A percentile compares a stretch with the other conserved stretches of the same genome.
Evolutionary conservation across 2,329 filamentous ascomycete genomes (phyloP).

Genomic region (Apiospora arundinis): DNA sequence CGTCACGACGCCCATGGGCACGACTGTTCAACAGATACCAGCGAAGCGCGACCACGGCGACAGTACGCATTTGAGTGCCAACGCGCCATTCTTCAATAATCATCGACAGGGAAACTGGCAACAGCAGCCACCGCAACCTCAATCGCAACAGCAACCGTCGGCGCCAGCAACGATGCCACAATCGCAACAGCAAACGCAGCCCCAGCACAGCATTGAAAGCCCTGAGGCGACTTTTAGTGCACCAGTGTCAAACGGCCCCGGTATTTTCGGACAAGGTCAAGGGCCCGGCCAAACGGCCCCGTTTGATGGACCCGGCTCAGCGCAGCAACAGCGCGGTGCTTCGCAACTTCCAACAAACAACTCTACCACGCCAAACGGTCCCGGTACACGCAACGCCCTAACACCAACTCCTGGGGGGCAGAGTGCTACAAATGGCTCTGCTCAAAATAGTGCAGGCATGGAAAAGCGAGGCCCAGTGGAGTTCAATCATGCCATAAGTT

Average conservation of each 20-base stretch:
- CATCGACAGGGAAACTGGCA: conserved; percentile 62
- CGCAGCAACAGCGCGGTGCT: conserved; percentile 40
- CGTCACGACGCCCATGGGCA: conserved; percentile 97
- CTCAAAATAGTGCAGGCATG: conserved; percentile 62
- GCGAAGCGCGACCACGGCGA: conserved; percentile 52
- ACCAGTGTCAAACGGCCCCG: conserved; percentile 57
- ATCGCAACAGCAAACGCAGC: conserved; percentile 54
- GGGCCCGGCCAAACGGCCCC: conserved; percentile 36
- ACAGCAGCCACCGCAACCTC: conserved; percentile 37
- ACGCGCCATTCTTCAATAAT: conserved; percentile 51
- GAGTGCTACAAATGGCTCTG: conserved; percentile 66
- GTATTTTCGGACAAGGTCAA: conserved; percentile 53
- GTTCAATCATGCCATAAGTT: conserved; percentile 99
- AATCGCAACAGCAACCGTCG: not conserved
- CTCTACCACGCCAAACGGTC: conserved; percentile 48
- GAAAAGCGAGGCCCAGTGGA: conserved; percentile 95
- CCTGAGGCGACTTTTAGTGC: conserved; percentile 68
- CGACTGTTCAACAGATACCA: conserved; percentile 87
- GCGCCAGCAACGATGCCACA: conserved; percentile 33
- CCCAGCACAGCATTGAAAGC: conserved; percentile 66
- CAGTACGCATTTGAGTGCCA: conserved; percentile 44
- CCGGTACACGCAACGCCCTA: conserved; percentile 58
- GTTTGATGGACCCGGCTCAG: conserved; percentile 40
- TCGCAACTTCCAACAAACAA: conserved; percentile 38
- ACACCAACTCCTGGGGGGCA: conserved; percentile 66